phyloP scores from a whole-genome alignment of 2,329 filamentous ascomycete species.

The Exutisphaerella laricina region DNA sequence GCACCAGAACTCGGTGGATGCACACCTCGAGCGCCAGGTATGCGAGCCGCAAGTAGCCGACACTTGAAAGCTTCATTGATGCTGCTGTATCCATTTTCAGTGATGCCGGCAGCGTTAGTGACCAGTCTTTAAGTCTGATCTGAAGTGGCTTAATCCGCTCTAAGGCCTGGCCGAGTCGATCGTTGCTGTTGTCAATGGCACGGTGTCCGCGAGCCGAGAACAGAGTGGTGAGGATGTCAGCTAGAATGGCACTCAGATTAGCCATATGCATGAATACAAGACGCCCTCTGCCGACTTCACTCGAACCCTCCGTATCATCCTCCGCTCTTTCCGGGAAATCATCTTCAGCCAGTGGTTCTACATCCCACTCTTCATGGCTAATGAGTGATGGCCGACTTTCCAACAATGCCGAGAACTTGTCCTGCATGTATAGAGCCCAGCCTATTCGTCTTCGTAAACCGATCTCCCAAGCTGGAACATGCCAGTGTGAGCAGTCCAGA shows the following conservation, averaged over 20 bases:
- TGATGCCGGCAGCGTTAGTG: constrained; percentile 20
- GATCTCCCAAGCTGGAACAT: constrained; percentile 29
- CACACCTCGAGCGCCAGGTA: constrained; percentile 45
- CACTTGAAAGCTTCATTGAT: constrained; percentile 28
- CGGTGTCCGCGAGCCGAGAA: constrained; percentile 23
- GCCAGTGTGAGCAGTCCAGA: constrained; percentile 26
- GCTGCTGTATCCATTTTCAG: constrained; percentile 26
- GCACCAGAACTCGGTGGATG: constrained; percentile 40
- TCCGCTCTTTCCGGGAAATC: constrained; percentile 32
- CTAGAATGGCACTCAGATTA: constrained; percentile 22
- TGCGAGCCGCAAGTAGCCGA: constrained; percentile 42
- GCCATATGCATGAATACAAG: constrained; percentile 31
- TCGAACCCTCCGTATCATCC: constrained; percentile 27
- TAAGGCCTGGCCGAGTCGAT: constrained; percentile 18
- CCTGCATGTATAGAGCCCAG: constrained; percentile 30
- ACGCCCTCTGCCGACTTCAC: constrained; percentile 27
- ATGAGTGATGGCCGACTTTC: constrained; percentile 28
- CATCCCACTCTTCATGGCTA: constrained; percentile 25
- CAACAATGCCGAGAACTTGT: constrained; percentile 27
- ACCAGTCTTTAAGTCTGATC: constrained; percentile 26
- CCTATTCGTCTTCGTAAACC: constrained; percentile 28
- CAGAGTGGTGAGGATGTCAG: constrained; percentile 20
- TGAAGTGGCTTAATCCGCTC: constrained; percentile 26
- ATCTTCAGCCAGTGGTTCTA: constrained; percentile 18
- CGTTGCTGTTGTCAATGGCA: constrained; percentile 12